A percentile compares a stretch with the other conserved stretches of the same genome.
Evolutionary conservation across 1,139 yeast species (phyloP).

Genomic region (Groenewaldozyma sp.): DNA sequence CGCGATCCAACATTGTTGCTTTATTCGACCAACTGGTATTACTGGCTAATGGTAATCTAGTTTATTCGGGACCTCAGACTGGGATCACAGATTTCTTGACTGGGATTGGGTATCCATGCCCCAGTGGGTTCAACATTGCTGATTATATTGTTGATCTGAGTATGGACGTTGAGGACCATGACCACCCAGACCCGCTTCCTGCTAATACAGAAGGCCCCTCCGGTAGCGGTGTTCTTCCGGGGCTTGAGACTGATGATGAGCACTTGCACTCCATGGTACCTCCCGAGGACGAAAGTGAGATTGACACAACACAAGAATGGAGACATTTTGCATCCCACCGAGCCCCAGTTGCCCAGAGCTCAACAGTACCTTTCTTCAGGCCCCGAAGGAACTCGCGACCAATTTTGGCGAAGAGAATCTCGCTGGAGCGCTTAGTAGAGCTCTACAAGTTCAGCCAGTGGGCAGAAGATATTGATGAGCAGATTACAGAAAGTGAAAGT

Average conservation of each 20-base stretch:
- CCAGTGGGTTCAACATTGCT: constrained; percentile 85
- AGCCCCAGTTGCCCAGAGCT: background rate
- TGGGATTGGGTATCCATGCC: constrained; percentile 71
- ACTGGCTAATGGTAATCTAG: constrained; percentile 75
- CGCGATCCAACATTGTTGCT: constrained; percentile 92
- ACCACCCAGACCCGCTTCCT: constrained; percentile 2
- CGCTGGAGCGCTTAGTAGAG: constrained; percentile 25
- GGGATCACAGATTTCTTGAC: constrained; percentile 64
- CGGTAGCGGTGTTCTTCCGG: constrained; percentile 30
- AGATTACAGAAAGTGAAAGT: constrained; percentile 27
- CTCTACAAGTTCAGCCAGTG: constrained; percentile 42
- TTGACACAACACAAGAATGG: constrained; percentile 69
- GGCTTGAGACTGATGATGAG: constrained; percentile 9
- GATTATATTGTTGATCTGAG: constrained; percentile 89
- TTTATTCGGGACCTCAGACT: constrained; percentile 59
- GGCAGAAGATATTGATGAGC: constrained; percentile 37
- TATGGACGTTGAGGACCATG: constrained; percentile 34
- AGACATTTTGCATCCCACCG: constrained; percentile 73
- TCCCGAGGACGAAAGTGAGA: constrained; percentile 1
- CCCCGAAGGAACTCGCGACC: background rate
- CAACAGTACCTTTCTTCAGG: no score
- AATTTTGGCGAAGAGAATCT: constrained; percentile 4
- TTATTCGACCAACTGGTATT: constrained; percentile 74
- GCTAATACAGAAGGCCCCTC: constrained; percentile 25
- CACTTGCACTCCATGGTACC: background rate